A percentile compares a stretch with the other conserved stretches of the same genome.
These are phyloP conservation scores for Penicillium sp. DNA, from an alignment of 2,329 filamentous ascomycete genomes.

Conservation along the genomic window DNA sequence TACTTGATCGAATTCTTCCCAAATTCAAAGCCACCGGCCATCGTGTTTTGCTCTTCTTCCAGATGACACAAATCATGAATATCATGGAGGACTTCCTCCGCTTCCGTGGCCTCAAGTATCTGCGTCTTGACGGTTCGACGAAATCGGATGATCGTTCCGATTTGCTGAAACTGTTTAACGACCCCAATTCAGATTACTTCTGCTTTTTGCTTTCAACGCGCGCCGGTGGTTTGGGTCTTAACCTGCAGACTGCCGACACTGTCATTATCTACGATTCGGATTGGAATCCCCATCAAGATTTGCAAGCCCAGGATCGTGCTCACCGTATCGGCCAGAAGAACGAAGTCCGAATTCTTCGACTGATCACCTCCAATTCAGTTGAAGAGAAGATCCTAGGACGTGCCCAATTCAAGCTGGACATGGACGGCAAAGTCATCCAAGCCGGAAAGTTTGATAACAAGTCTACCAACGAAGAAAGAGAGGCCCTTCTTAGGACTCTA, in stretches of 20 bases:
- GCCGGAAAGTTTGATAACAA: conserved; percentile 99
- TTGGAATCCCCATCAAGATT: conserved; percentile 99
- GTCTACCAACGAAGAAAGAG: conserved; percentile 95
- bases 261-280: conserved; percentile 99
- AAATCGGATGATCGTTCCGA: conserved; percentile 97
- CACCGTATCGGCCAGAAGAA: conserved; percentile 99
- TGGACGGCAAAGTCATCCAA: conserved; percentile 99
- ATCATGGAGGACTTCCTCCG: conserved; percentile 99
- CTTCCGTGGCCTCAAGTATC: conserved; percentile 74
- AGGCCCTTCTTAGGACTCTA: conserved; percentile 90
- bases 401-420: conserved; percentile 95
- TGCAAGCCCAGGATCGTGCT: conserved; percentile 98
- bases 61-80: conserved; percentile 99
- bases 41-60: conserved; percentile 99
- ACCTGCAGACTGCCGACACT: conserved; percentile 94
- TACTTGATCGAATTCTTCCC: conserved; percentile 84
- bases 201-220: conserved; percentile 98
- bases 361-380: conserved; percentile 95
- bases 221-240: conserved; percentile 94
- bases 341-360: conserved; percentile 89
- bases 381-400: conserved; percentile 98
- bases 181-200: conserved; percentile 85
- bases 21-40: conserved; percentile 91
- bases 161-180: conserved; percentile 83
- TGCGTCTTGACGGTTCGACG: conserved; percentile 92